Conservation (phyloP, 148 eudicot species). For the Cornus controversa region DNA sequence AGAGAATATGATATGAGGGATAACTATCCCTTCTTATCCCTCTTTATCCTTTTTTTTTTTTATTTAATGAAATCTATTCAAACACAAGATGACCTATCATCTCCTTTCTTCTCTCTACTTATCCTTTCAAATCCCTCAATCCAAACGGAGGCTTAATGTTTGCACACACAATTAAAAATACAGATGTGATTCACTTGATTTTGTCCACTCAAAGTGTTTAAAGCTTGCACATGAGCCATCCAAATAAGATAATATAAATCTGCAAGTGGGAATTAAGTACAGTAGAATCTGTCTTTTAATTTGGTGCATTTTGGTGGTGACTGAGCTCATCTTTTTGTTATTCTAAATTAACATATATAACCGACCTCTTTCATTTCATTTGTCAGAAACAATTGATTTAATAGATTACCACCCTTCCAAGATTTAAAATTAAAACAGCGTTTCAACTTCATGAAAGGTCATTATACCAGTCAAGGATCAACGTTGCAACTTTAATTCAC, state of each 20-base stretch:
- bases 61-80: too few species aligned
- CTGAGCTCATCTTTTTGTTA: slow-evolving; percentile 10
- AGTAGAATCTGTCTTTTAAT: slow-evolving; percentile 30
- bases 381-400: slow-evolving; percentile 8
- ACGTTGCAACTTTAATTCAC: background rate
- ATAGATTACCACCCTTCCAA: background rate
- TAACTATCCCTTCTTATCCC: too few species aligned
- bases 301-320: slow-evolving; percentile 9
- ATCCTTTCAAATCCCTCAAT: too few species aligned
- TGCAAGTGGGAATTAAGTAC: slow-evolving; percentile 32
- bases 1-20: too few species aligned
- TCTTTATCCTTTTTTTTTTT: too few species aligned
- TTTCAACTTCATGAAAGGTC: slow-evolving; percentile 24
- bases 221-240: slow-evolving; percentile 28
- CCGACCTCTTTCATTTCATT: background rate
- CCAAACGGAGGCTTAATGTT: too few species aligned
- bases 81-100: too few species aligned
- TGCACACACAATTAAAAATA: slow-evolving; percentile 19
- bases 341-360: slow-evolving; percentile 9
- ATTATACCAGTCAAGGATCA: slow-evolving; percentile 6
- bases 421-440: slow-evolving; percentile 12
- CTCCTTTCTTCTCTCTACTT: too few species aligned
- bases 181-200: slow-evolving; percentile 31
- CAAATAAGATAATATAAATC: slow-evolving; percentile 29
- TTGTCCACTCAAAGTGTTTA: slow-evolving; percentile 26